Conservation (phyloP, 441 rosid species). For the Sinapis alba region DNA sequence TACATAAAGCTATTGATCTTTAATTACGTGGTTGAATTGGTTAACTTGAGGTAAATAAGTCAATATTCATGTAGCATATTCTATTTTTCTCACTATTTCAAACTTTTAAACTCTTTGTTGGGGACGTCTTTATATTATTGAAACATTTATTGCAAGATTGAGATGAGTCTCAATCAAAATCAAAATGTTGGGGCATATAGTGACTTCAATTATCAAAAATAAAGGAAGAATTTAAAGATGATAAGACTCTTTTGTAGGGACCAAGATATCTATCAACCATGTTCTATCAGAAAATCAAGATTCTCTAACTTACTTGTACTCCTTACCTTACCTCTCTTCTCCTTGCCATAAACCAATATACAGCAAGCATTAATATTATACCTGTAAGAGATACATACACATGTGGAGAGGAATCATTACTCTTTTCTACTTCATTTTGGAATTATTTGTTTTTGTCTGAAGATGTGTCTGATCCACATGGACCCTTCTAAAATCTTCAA, state of each 20-base stretch:
- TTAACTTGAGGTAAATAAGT: too few species aligned
- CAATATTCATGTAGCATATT: background rate
- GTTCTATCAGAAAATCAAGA: slow-evolving; percentile 27
- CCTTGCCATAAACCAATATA: background rate
- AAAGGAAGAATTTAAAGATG: slow-evolving; percentile 27
- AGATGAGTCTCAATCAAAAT: slow-evolving; percentile 37
- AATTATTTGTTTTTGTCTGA: slow-evolving; percentile 24
- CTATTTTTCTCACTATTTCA: background rate
- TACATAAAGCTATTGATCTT: too few species aligned
- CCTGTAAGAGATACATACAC: slow-evolving; percentile 13
- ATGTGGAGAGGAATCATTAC: slow-evolving; percentile 29
- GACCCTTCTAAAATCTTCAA: slow-evolving; percentile 21
- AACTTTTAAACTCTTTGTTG: slow-evolving; percentile 18
- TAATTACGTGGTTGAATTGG: too few species aligned
- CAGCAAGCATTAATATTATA: background rate
- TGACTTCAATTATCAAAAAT: slow-evolving; percentile 32
- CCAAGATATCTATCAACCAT: slow-evolving; percentile 25
- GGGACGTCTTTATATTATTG: slow-evolving; percentile 22
- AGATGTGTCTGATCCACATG: slow-evolving; percentile 31
- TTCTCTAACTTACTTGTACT: slow-evolving; percentile 8
- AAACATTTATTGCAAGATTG: slow-evolving; percentile 32
- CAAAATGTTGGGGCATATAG: slow-evolving; percentile 1
- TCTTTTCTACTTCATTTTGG: background rate
- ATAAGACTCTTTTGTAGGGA: slow-evolving; percentile 38
- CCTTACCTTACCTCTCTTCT: too few species aligned